Conservation (phyloP, 1,284 basidiomycete genomes). For the Cryptococcus jaspeensis region DNA sequence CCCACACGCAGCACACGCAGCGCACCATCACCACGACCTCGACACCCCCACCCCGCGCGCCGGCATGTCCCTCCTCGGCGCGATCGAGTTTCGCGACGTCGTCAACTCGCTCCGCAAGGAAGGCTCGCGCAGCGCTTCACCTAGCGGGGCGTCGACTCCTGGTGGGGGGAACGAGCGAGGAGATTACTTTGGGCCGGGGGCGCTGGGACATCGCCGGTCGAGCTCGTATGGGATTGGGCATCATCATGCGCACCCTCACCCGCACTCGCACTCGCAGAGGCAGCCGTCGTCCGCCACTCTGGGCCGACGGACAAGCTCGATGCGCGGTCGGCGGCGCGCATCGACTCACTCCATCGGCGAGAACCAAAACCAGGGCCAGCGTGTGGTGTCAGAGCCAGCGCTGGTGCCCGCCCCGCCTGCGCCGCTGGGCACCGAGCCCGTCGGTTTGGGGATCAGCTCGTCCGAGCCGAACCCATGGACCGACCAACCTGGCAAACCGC, state of each 20-base stretch:
- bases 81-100: conserved; percentile 88
- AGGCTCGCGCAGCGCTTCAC: background rate
- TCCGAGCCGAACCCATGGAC: conserved; percentile 34
- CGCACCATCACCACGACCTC: conserved; percentile 16
- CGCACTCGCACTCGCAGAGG: background rate
- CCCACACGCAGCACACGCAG: background rate
- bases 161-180: conserved; percentile 1
- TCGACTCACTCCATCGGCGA: conserved; percentile 9
- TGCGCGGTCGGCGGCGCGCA: conserved; percentile 8
- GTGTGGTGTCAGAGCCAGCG: background rate
- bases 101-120: conserved; percentile 70
- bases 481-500: conserved; percentile 27
- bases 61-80: conserved; percentile 80
- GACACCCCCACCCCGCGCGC: conserved; percentile 44
- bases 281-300: background rate
- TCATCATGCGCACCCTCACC: conserved; percentile 20
- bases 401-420: background rate
- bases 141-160: conserved; percentile 7
- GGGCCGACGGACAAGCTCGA: background rate
- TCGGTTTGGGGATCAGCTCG: background rate
- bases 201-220: conserved; percentile 20
- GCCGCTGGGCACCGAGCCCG: background rate
- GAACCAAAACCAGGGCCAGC: too few relatives aligned
- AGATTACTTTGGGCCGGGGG: conserved; percentile 25
- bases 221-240: background rate